Evolutionary conservation across 768 basidiomycete genomes (phyloP), one percentile per base, ranked within the genome.

Genomic region (Mycena galericulata): DNA sequence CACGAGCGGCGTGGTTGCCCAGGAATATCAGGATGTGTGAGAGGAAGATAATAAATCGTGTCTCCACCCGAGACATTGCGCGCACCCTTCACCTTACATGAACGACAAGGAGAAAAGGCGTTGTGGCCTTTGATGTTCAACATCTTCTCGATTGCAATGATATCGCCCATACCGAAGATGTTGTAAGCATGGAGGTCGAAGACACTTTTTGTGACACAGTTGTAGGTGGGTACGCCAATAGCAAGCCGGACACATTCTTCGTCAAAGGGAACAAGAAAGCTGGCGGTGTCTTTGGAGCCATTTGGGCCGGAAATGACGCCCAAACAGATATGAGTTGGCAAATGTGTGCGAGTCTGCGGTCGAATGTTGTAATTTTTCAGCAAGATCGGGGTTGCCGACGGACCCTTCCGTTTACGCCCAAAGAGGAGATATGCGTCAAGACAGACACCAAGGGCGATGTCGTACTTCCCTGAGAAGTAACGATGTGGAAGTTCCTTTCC

Each of bases 361-460:
- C n/a, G n/a, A n/a, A n/a, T n/a, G n/a, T n/a, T n/a, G n/a, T n/a
- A n/a, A n/a, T n/a, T n/a, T n/a, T n/a, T 43, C 14, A 18, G 10
- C 5, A 43, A 20, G 20, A 43, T 43, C 5, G 41, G 41, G 17
- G 41, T 43, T 5, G 41, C 41, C 8, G 82, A 82, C 4, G 70
- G 67, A 4, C 62, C 68, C 2, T 73, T 61, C 8, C 75, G 76
- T 0, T 76, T 72, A 1, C 75, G 66, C 40, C 80, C 79, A 69
- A 81, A 84, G 6, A 82, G 78, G 0, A 74, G 69, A 71, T 85
- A 85, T 0, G 86, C 81, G 73, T 88, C 85, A 0, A 79, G 79
- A n/a, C n/a, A n/a, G n/a, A n/a, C n/a, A n/a, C n/a, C n/a, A n/a
- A n/a, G n/a, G n/a, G n/a, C n/a, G n/a, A n/a, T n/a, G n/a, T n/a